phyloP scores from a whole-genome alignment of 2,329 filamentous ascomycete species.

The Ceratocystis smalleyi region DNA sequence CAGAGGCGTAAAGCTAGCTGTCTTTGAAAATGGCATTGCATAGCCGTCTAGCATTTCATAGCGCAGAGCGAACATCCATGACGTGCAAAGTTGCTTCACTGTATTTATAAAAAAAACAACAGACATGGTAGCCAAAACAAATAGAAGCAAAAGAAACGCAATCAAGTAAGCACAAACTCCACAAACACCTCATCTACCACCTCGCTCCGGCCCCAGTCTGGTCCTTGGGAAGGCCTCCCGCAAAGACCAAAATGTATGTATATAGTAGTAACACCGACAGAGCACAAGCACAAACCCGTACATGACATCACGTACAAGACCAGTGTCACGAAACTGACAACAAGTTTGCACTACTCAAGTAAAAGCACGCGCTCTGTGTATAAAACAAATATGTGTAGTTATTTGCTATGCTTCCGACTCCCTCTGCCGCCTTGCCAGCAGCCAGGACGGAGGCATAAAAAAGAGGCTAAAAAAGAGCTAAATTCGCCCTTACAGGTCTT shows the following conservation, averaged over 20 bases:
- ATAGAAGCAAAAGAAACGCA: not conserved
- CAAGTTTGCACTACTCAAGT: not conserved
- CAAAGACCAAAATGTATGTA: not conserved
- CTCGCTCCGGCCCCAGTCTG: not conserved
- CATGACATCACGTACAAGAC: not conserved
- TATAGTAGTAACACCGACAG: not conserved
- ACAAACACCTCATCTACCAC: not conserved
- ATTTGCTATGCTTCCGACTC: not conserved
- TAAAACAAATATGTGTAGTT: slow-evolving; percentile 4
- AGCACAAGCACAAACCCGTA: not conserved
- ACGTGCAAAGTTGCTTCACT: not conserved
- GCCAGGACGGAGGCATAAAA: not conserved
- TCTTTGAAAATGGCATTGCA: not conserved
- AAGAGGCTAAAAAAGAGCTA: not conserved
- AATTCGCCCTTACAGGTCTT: slow-evolving; percentile 34
- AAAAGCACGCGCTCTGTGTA: not conserved
- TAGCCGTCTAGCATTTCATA: not conserved
- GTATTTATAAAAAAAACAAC: not conserved
- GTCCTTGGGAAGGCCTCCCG: not conserved
- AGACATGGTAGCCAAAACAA: not conserved
- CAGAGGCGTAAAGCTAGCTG: not conserved
- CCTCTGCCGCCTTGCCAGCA: not conserved
- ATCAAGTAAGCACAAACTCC: not conserved
- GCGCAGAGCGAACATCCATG: not conserved
- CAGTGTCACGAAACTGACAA: not conserved